Percentiles rank a stretch among this genome's conserved stretches.
These are phyloP conservation scores for Graphium sp. DNA, from an alignment of 2,329 filamentous ascomycete genomes.

Conservation along the genomic window DNA sequence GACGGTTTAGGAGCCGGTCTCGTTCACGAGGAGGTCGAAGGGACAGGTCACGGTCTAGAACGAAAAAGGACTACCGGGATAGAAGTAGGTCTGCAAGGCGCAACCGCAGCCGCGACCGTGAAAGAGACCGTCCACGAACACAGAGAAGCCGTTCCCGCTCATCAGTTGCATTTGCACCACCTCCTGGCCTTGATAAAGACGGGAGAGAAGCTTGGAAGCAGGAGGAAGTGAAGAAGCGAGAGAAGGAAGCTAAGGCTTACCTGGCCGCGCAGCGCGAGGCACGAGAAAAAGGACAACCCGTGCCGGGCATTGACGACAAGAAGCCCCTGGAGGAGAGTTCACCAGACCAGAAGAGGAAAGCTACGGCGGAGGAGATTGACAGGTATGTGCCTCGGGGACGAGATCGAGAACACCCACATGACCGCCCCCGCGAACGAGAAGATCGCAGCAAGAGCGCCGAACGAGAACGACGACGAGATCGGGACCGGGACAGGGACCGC, in stretches of 20 bases:
- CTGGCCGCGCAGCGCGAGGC: slow-evolving; percentile 44
- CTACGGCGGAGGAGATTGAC: slow-evolving; percentile 17
- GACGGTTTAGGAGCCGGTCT: slow-evolving; percentile 5
- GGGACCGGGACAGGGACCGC: slow-evolving; percentile 11
- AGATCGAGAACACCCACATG: slow-evolving; percentile 10
- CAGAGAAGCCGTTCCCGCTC: slow-evolving; percentile 27
- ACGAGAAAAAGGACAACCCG: slow-evolving; percentile 37
- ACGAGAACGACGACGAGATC: slow-evolving; percentile 15
- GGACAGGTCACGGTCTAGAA: too few relatives aligned
- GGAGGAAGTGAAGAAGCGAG: slow-evolving; percentile 42
- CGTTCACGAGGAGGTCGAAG: too few relatives aligned
- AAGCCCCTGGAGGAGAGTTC: slow-evolving; percentile 25
- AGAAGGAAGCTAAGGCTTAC: slow-evolving; percentile 48
- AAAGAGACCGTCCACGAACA: slow-evolving; percentile 16
- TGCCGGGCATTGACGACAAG: slow-evolving; percentile 40
- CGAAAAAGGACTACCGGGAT: too few relatives aligned
- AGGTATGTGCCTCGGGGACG: slow-evolving; percentile 28
- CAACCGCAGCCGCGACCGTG: slow-evolving; percentile 10
- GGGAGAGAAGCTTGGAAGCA: slow-evolving; percentile 40
- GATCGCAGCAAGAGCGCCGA: slow-evolving; percentile 15
- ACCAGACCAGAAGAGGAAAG: slow-evolving; percentile 17
- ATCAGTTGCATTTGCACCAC: slow-evolving; percentile 17
- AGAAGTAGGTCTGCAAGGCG: slow-evolving; percentile 7
- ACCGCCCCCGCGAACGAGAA: slow-evolving; percentile 13
- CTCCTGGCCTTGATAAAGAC: slow-evolving; percentile 24